Evolutionary conservation across 225 moss, liverwort and hornwort genomes (phyloP), one percentile per base, ranked within the genome.

Genomic region (Antitrichia curtipendula): DNA sequence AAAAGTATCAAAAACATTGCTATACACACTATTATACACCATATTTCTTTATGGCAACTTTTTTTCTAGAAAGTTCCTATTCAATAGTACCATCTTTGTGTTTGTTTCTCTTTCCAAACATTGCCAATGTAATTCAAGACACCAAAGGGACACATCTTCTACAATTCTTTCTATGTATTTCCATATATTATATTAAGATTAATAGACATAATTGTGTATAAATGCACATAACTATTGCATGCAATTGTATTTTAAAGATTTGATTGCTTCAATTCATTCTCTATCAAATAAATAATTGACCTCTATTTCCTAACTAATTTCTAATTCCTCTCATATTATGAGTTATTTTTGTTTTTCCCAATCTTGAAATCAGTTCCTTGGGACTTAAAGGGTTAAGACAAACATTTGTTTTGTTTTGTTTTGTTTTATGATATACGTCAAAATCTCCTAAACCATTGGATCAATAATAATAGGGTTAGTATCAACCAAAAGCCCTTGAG

Each of bases 291-390:
- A 74, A 19, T 11, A 12, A 19, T 1, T 31, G 2, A 74, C 12
- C 2, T 11, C 3, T 4, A 10, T 29, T 72, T 72, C 2, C 28
- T 43, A 16, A 45, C 1, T 43, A 3, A 43, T 17, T 45, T 28
- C 18, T 7, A 18, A 18, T 47, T 47, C 11, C 1, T 43, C 17
- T 72, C 5, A 28, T 0, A 29, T 47, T 10, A 17, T 45, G 10
- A 45, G 2, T 28, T 71, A 27, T 28, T 71, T 71, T 23, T 24
- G 2, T 1, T 71, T 72, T 29, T 0, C 9, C 45, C 17, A 9
- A 9, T 0, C 0, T 0, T 0, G 28, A 45, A 45, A 6, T 10
- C 29, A 45, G 7, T 29, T 72, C 3, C 1, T 72, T 28, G 0
- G 10, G 6, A 72, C 28, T 18, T 18, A 18, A 72, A 28, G 16